Percentiles rank a stretch among this genome's conserved stretches.
Evolutionary conservation across 2,329 filamentous ascomycete species (phyloP).

Genomic region (Calonectria multiphialidica): DNA sequence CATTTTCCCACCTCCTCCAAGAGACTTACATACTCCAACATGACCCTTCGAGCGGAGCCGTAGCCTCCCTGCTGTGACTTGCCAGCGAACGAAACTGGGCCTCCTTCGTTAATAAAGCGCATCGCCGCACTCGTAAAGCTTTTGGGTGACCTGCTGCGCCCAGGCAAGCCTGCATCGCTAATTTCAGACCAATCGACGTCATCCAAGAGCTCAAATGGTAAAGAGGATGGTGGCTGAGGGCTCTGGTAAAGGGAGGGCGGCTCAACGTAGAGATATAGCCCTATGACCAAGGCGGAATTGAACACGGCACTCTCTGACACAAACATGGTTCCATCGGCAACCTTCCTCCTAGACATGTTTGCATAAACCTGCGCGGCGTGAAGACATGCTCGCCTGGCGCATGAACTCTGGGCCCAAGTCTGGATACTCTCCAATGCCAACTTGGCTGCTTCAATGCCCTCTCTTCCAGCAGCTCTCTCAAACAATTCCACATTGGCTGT

Average conservation of each 20-base stretch:
- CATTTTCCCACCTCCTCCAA: not conserved
- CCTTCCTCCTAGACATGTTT: constrained; percentile 15
- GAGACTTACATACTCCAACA: not conserved
- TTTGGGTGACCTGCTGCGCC: not conserved
- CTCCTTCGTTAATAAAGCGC: not conserved
- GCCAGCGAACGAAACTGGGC: not conserved
- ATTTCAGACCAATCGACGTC: not conserved
- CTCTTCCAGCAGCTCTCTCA: not conserved
- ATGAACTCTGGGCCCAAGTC: not conserved
- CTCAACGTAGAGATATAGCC: not conserved
- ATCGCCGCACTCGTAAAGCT: not conserved
- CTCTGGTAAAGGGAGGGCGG: not conserved
- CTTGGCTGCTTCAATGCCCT: not conserved
- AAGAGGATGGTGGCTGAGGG: not conserved
- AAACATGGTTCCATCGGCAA: constrained; percentile 22
- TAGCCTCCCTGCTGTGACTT: not conserved
- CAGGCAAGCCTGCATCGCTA: not conserved
- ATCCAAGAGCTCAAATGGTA: not conserved
- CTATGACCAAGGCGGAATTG: constrained; percentile 12
- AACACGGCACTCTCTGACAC: constrained; percentile 21
- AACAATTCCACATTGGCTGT: not conserved
- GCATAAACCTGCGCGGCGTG: constrained; percentile 12
- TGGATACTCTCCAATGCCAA: not conserved
- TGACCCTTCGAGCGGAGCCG: not conserved
- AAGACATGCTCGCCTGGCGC: not conserved